Conservation (phyloP, 176 grass and related monocot species). For the Aegilops longissima region DNA sequence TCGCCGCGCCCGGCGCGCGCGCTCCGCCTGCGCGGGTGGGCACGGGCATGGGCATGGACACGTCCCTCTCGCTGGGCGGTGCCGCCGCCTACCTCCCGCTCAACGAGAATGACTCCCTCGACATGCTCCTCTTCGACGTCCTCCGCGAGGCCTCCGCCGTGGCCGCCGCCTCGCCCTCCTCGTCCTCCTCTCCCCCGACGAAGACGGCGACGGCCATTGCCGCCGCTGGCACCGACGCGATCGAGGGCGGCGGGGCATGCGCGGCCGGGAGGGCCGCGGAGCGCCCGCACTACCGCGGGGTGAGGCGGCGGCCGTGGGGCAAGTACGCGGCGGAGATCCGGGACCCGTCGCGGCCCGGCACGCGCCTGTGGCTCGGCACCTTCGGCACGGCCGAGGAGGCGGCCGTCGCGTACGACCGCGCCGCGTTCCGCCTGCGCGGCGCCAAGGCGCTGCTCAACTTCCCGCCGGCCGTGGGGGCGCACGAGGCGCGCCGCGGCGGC, state of each 20-base stretch:
- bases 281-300: conserved; percentile 63
- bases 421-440: conserved; percentile 79
- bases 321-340: conserved; percentile 94
- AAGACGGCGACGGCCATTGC: background rate
- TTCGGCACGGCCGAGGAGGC: conserved; percentile 86
- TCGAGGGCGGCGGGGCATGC: background rate
- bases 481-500: background rate
- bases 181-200: background rate
- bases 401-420: conserved; percentile 73
- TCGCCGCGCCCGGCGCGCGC: background rate
- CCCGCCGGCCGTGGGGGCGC: conserved; percentile 12
- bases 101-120: conserved; percentile 91
- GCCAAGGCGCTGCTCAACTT: conserved; percentile 89
- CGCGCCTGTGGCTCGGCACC: conserved; percentile 92
- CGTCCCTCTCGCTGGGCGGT: conserved; percentile 27
- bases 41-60: background rate
- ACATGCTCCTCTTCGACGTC: conserved; percentile 93
- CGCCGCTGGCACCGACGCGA: background rate
- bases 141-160: conserved; percentile 65
- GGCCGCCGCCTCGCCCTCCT: background rate
- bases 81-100: conserved; percentile 55
- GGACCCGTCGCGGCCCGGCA: conserved; percentile 68
- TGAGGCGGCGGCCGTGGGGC: conserved; percentile 91
- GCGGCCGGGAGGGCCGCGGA: background rate
- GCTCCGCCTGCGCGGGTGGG: background rate